Evolutionary conservation across 495 filamentous ascomycete species (phyloP).

Genomic region (Penicillium arizonense): DNA sequence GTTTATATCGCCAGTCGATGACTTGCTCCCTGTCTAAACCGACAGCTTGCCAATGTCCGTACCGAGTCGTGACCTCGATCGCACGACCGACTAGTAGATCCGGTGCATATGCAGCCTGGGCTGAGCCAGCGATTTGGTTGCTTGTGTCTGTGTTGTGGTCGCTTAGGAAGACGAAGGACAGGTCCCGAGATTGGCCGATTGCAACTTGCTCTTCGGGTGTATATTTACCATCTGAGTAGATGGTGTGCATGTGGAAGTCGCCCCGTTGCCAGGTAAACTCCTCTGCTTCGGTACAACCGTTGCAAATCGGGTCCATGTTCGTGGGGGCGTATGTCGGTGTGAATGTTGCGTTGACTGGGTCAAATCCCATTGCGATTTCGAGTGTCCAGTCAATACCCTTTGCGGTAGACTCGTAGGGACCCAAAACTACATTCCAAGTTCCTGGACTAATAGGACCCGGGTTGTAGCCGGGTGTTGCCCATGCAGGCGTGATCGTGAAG

Average conservation of each 20-base stretch:
- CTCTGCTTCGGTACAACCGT: not conserved
- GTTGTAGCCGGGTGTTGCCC: slow-evolving; percentile 4
- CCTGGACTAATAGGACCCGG: slow-evolving; percentile 2
- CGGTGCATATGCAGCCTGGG: not conserved
- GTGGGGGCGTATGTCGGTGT: not conserved
- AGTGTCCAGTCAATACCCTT: slow-evolving; percentile 1
- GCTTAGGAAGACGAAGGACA: slow-evolving; percentile 1
- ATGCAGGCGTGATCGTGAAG: slow-evolving; percentile 4
- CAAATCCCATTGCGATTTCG: not conserved
- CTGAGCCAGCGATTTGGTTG: not conserved
- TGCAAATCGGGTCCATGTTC: not conserved
- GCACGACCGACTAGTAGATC: slow-evolving; percentile 1
- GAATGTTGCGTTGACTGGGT: not conserved
- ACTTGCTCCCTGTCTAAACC: slow-evolving; percentile 1
- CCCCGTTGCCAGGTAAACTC: not conserved
- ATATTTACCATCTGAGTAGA: slow-evolving; percentile 3
- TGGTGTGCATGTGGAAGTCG: slow-evolving; percentile 5
- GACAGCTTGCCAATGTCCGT: slow-evolving; percentile 2
- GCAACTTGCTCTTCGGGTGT: not conserved
- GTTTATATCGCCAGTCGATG: slow-evolving; percentile 4
- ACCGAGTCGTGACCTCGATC: slow-evolving; percentile 1
- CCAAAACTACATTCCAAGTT: slow-evolving; percentile 1
- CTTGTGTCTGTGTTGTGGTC: slow-evolving; percentile 5
- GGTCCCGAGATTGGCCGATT: not conserved
- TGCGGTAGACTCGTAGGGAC: not conserved